Evolutionary conservation across 805 yeast genomes (phyloP).

Genomic region (Starmerella vaccinii): DNA sequence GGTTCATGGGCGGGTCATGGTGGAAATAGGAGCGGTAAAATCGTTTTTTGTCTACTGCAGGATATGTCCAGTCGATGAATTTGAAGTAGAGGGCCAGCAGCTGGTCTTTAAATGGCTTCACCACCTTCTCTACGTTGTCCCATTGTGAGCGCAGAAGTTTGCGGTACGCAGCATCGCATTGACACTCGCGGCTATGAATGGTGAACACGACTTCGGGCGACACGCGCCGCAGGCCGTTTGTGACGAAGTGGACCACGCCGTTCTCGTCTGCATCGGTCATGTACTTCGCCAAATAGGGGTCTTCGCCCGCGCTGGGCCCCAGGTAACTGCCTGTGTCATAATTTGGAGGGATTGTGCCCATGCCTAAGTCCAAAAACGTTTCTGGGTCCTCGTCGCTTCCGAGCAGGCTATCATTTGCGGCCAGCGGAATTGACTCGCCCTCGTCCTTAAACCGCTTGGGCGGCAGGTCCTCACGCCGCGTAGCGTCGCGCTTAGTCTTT

Average conservation of each 20-base stretch:
- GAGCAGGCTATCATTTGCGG: not conserved
- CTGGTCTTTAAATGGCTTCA: conserved; percentile 24
- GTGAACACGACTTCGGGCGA: conserved; percentile 10
- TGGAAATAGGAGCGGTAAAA: conserved; percentile 28
- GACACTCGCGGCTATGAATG: conserved; percentile 18
- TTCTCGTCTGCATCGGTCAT: conserved; percentile 16
- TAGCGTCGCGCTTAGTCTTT: not conserved
- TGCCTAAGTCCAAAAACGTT: conserved; percentile 9
- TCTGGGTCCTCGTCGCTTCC: conserved; percentile 2
- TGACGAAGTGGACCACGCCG: conserved; percentile 25
- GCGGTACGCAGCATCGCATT: conserved; percentile 25
- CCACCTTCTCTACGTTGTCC: conserved; percentile 10
- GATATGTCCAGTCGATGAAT: conserved; percentile 31
- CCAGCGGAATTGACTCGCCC: not conserved
- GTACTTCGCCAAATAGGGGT: conserved; percentile 27
- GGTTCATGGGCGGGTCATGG: conserved; percentile 25
- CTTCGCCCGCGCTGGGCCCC: conserved; percentile 30
- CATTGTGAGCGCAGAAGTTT: conserved; percentile 18
- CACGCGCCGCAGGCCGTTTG: conserved; percentile 26
- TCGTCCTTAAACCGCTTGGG: not conserved
- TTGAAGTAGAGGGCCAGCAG: conserved; percentile 29
- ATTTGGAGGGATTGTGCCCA: conserved; percentile 23
- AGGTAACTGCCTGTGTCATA: conserved; percentile 25
- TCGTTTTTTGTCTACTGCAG: conserved; percentile 29
- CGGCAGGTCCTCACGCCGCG: not conserved